phyloP scores from a whole-genome alignment of 192 early-diverging fungal species.

The Paraglomus brasilianum region DNA sequence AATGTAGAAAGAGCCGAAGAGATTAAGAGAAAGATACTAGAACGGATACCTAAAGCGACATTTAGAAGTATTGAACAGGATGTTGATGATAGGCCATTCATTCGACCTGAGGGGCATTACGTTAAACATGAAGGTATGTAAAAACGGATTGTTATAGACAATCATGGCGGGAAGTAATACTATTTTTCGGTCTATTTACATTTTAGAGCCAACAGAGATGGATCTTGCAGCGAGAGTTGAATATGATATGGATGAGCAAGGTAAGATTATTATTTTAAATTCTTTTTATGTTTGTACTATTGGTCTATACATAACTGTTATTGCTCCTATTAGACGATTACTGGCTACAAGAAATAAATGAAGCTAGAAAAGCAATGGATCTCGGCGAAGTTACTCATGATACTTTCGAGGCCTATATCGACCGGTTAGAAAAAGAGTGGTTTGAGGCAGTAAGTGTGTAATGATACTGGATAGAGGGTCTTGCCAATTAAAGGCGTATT shows the following conservation, averaged over 20 bases:
- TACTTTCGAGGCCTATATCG: constrained; percentile 85
- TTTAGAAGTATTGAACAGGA: constrained; percentile 38
- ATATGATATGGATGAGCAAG: constrained; percentile 99
- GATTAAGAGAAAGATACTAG: constrained; percentile 30
- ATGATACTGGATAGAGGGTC: neutral
- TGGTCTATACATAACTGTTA: constrained; percentile 13
- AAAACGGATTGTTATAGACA: neutral
- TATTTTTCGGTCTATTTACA: neutral
- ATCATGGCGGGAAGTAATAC: neutral
- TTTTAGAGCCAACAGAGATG: constrained; percentile 56
- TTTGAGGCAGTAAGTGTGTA: constrained; percentile 75
- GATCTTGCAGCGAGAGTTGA: constrained; percentile 70
- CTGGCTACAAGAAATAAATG: constrained; percentile 75
- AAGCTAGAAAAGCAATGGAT: constrained; percentile 53
- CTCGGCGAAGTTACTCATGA: constrained; percentile 52
- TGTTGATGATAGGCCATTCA: constrained; percentile 44
- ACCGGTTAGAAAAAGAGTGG: constrained; percentile 95
- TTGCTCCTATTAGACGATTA: constrained; percentile 54
- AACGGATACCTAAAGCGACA: constrained; percentile 45
- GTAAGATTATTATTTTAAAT: constrained; percentile 34
- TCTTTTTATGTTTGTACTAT: neutral
- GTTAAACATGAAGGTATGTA: constrained; percentile 63
- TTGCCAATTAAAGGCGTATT: neutral
- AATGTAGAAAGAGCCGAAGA: constrained; percentile 14
- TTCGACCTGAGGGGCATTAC: constrained; percentile 68